Evolutionary conservation across 139 green algal species (phyloP).

Genomic region (Asterochloris erici): DNA sequence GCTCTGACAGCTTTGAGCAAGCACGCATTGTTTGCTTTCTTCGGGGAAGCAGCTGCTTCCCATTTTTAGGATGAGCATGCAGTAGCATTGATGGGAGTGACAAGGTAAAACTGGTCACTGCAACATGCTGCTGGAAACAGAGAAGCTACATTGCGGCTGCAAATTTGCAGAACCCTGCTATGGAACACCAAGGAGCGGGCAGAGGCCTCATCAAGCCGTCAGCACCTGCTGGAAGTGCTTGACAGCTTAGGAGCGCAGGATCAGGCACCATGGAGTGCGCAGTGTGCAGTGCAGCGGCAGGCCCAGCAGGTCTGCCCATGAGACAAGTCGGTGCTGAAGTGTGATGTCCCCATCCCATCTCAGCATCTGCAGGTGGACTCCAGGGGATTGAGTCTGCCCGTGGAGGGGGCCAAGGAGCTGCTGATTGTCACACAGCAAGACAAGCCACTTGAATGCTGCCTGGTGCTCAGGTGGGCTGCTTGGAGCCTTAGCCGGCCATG

Average conservation of each 20-base stretch:
- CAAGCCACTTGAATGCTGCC: neutral
- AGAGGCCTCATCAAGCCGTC: neutral
- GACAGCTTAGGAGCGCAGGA: neutral
- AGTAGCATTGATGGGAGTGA: neutral
- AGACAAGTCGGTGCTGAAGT: too few species aligned
- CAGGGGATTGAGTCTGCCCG: too few species aligned
- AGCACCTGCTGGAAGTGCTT: neutral
- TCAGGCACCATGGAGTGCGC: neutral
- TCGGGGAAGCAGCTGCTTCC: neutral
- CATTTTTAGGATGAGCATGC: too few species aligned
- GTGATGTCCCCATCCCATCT: too few species aligned
- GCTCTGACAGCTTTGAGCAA: neutral
- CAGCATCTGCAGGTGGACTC: too few species aligned
- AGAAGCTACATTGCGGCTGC: neutral
- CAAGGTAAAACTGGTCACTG: neutral
- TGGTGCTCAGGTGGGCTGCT: neutral
- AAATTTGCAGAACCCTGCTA: neutral
- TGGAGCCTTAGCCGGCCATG: neutral
- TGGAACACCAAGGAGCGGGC: neutral
- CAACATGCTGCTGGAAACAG: neutral
- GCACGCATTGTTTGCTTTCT: neutral
- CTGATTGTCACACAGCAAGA: neutral
- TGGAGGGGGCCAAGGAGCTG: neutral
- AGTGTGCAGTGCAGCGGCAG: too few species aligned
- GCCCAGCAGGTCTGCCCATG: too few species aligned